Base-by-base conservation (phyloP, 129 eudicot species). In the Helianthus annuus region DNA sequence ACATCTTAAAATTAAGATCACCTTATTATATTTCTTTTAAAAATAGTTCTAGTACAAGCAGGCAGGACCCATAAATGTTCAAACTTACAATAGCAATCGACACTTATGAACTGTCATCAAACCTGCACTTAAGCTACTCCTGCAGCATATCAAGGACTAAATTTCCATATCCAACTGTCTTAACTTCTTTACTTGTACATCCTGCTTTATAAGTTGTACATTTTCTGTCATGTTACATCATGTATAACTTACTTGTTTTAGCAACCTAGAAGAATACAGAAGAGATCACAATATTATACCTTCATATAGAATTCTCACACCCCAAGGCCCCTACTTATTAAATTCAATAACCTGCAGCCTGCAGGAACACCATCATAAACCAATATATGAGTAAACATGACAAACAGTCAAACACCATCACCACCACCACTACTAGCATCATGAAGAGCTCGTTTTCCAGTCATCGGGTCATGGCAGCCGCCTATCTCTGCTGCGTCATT, bases 191-290 rank as follows among this genome's bases (percentile, higher is more conserved):
- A 77, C 6, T 63, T 78, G 71, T 62, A 68, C 81, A 69, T 60
- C 32, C 46, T 69, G 61, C 63, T 69, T 69, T 10, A 36, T n/a
- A 19, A 60, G 14, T 69, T 77, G 77, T 78, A 70, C 60, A 67
- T 54, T 11, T 64, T 15, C 14, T 70, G 82, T 55, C 67, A 78
- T 70, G 82, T 78, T 40, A 70, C 77, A 78, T 78, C 82, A 70
- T 70, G 66, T 19, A 66, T 68, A 16, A 70, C 71, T 49, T 49
- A 68, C 81, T 48, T 39, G 75, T 76, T 76, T 69, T 53, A 69
- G 81, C 69, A 76, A 68, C 75, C 75, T 73, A 76, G 74, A 59
- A 55, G 55, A 69, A 69, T 73, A 73, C 72, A 34, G 4, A 14
- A 10, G 60, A 34, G 61, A 57, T 68, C 68, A 67, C 69, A 58